Evolutionary conservation across 2,329 filamentous ascomycete species (phyloP), one percentile per base, ranked within the genome.

Genomic region (Fonsecaea multimorphosa): DNA sequence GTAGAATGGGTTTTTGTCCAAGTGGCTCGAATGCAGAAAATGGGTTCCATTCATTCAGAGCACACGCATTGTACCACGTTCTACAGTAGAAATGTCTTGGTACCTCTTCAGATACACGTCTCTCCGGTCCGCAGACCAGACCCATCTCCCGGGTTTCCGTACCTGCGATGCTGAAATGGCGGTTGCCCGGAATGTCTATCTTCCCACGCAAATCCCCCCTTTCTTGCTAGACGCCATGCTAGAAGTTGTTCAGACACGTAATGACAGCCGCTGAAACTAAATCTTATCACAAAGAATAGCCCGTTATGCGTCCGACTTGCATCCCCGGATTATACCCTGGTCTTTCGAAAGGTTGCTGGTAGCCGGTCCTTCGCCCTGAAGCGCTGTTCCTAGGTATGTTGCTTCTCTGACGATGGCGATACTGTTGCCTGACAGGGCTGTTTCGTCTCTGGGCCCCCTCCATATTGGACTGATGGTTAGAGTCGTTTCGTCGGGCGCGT

Each of bases 401-500:
- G 40, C 49, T 54, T 24, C 40, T 49, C n/a, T 29, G 51, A 44
- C 22, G 58, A 0, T 31, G 24, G 24, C 24, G 51, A 29, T 31
- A 31, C 7, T 19, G 24, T 54, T 44, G 34, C 19, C 49, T 40
- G 29, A 36, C 27, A 8, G 58, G 44, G 36, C 44, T 60, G 11
- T 14, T 16, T 24, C 22, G 34, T 49, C 34, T 36, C 2, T 49
- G 29, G 14, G 22, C 16, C 3, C 40, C 27, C 14, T 16, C 53
- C 36, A 24, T 34, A 36, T 59, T 27, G 14, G 60, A 19, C 19
- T 44, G 49, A 27, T 38, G 56, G 11, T 24, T 58, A 44, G 52
- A 29, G 16, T 60, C 24, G 16, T 6, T 56, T 51, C 70, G 56
- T 64, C 70, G 67, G 24, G 60, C 64, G 36, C 70, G 63, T 29